phyloP scores from a whole-genome alignment of 2,329 filamentous ascomycete species.

The Trichophyton verrucosum region DNA sequence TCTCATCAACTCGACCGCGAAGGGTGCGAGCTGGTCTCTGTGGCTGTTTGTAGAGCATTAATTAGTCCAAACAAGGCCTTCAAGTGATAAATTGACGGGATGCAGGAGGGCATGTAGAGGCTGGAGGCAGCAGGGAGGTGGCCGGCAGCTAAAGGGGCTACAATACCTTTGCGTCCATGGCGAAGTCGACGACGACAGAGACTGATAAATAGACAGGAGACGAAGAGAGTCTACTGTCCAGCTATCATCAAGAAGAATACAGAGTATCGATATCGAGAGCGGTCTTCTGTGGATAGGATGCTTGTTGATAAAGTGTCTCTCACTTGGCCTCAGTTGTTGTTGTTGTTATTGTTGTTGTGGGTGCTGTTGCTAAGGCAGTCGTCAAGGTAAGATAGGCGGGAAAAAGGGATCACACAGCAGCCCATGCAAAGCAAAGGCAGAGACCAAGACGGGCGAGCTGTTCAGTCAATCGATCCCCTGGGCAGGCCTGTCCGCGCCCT shows the following conservation, averaged over 20 bases:
- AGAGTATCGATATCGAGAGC: neutral
- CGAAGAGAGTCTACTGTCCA: neutral
- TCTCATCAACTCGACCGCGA: conserved; percentile 57
- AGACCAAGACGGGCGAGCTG: neutral
- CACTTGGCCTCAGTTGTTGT: too few relatives aligned
- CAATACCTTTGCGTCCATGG: conserved; percentile 38
- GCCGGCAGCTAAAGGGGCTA: conserved; percentile 9
- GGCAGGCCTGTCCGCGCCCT: neutral
- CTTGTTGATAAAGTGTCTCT: neutral
- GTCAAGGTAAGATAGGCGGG: too few relatives aligned
- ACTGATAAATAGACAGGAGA: neutral
- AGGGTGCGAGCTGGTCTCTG: conserved; percentile 51
- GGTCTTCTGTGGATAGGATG: neutral
- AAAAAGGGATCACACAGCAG: too few relatives aligned
- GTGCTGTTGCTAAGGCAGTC: too few relatives aligned
- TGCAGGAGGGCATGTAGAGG: neutral
- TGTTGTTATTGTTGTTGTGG: too few relatives aligned
- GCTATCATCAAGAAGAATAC: neutral
- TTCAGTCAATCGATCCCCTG: neutral
- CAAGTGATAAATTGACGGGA: neutral
- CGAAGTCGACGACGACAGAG: neutral
- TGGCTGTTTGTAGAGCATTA: conserved; percentile 41
- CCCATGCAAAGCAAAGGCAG: too few relatives aligned
- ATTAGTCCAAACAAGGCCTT: conserved; percentile 3
- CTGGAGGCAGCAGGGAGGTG: conserved; percentile 15